Evolutionary conservation across 164 flowering plant species (phyloP), one percentile per base, ranked within the genome.

Genomic region (Cinnamomum micranthum): DNA sequence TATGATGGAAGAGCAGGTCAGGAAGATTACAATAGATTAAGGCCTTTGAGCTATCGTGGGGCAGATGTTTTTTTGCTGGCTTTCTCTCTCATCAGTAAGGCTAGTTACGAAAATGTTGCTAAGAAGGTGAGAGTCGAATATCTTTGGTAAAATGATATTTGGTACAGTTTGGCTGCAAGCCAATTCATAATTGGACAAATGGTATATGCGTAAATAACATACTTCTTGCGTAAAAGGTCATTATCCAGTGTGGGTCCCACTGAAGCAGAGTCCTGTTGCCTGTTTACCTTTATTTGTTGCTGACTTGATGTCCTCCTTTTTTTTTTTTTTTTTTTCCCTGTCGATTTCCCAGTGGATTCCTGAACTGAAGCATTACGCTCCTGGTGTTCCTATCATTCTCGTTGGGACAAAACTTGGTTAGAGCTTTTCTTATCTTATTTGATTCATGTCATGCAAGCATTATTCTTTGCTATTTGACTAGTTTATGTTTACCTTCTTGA

Each of bases 331-430:
- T 28, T 64, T 41, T n/a, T 68, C 0, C 62, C 67, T 31, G 15
- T 27, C 3, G 12, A 4, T 2, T 28, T 74, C 83, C 28, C 95
- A 95, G 99, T 95, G 99, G 99, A 93, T 95, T 82, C 98, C 98
- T 62, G 98, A 95, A 79, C 84, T 95, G 88, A 91, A 90, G 87
- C 98, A 92, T 80, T 95, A 93, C 83, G 98, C 99, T 28, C 99
- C 99, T 73, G 98, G 98, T 73, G 97, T 95, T 73, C 99, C 99
- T 2, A 93, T 93, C 47, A 85, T 95, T 80, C 99, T 95, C 76
- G 99, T 95, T 84, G 99, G 99, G 67, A 93, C 99, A 59, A 95
- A 95, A 84, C 95, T 95, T 74, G 99, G 99, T 95, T 74, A 90
- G 89, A 67, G 4, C 55, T 73, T 71, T 76, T 47, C 50, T 71